Evolutionary conservation across 768 basidiomycete species (phyloP).

Genomic region (Pleurotus salmoneostramineus): DNA sequence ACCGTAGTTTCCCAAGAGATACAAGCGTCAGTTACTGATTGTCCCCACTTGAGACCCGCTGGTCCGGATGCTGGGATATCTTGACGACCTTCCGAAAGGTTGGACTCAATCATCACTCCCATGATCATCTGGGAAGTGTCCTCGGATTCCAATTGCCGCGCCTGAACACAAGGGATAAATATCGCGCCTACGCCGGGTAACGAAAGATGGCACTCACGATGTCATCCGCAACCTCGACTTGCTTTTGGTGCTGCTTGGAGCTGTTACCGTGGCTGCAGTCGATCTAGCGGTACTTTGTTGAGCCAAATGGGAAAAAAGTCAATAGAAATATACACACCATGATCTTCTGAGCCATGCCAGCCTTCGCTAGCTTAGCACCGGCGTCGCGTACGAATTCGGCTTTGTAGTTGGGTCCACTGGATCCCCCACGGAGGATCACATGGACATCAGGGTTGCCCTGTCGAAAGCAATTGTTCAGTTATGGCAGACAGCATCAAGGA

Average conservation of each 20-base stretch:
- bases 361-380: slow-evolving; percentile 58
- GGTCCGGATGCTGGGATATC: slow-evolving; percentile 79
- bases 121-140: slow-evolving; percentile 57
- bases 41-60: slow-evolving; percentile 64
- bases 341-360: slow-evolving; percentile 57
- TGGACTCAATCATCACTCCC: slow-evolving; percentile 96
- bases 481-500: not conserved
- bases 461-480: not conserved
- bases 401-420: slow-evolving; percentile 84
- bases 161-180: slow-evolving; percentile 50
- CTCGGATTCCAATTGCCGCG: slow-evolving; percentile 64
- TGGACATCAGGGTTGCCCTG: slow-evolving; percentile 85
- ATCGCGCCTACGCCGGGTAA: slow-evolving; percentile 78
- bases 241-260: slow-evolving; percentile 86
- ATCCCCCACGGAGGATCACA: slow-evolving; percentile 93
- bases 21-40: slow-evolving; percentile 92
- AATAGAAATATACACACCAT: slow-evolving; percentile 66
- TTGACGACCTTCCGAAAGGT: slow-evolving; percentile 89
- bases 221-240: slow-evolving; percentile 85
- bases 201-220: slow-evolving; percentile 82
- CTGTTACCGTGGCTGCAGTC: slow-evolving; percentile 81
- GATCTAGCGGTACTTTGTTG: slow-evolving; percentile 22
- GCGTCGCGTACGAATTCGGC: slow-evolving; percentile 71
- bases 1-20: slow-evolving; percentile 83
- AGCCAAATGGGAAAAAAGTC: slow-evolving; percentile 26